A percentile compares a stretch with the other conserved stretches of the same genome.
phyloP scores from a whole-genome alignment of 805 yeast species.

The Teunomyces barrocoloradensis region DNA sequence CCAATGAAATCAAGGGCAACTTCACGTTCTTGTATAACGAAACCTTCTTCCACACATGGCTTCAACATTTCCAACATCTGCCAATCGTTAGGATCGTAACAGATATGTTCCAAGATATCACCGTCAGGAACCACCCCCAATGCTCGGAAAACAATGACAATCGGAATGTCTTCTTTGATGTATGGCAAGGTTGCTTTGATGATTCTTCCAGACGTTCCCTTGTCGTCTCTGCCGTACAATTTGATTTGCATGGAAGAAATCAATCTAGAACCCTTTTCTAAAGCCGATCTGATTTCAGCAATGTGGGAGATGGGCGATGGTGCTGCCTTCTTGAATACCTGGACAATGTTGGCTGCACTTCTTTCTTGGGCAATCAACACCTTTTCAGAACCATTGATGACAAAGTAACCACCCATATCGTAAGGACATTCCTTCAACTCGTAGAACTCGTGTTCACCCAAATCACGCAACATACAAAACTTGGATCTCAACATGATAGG shows the following conservation, averaged over 20 bases:
- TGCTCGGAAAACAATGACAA: conserved; percentile 95
- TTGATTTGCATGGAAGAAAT: conserved; percentile 94
- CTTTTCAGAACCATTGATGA: conserved; percentile 97
- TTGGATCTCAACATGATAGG: conserved; percentile 98
- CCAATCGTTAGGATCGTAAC: conserved; percentile 98
- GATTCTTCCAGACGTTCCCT: conserved; percentile 68
- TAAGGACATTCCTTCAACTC: conserved; percentile 97
- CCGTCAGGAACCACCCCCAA: conserved; percentile 99
- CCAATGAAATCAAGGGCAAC: conserved; percentile 98
- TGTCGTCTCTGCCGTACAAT: conserved; percentile 77
- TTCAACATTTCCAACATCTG: conserved; percentile 99
- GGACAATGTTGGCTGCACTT: conserved; percentile 97
- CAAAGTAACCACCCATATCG: conserved; percentile 99
- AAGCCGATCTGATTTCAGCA: conserved; percentile 95
- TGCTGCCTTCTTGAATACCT: conserved; percentile 96
- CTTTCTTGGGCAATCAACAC: conserved; percentile 98
- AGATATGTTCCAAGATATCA: conserved; percentile 95
- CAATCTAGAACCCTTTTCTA: conserved; percentile 95
- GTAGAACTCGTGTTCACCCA: conserved; percentile 89
- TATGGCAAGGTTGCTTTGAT: conserved; percentile 96
- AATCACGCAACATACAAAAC: conserved; percentile 87
- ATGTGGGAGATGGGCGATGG: conserved; percentile 95
- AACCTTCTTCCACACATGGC: conserved; percentile 99
- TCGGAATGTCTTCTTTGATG: conserved; percentile 94
- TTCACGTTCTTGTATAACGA: conserved; percentile 96